Percentiles rank a stretch among this genome's conserved stretches.
Conservation (phyloP, 208 protist species). For the Trypanosoma caninum region DNA sequence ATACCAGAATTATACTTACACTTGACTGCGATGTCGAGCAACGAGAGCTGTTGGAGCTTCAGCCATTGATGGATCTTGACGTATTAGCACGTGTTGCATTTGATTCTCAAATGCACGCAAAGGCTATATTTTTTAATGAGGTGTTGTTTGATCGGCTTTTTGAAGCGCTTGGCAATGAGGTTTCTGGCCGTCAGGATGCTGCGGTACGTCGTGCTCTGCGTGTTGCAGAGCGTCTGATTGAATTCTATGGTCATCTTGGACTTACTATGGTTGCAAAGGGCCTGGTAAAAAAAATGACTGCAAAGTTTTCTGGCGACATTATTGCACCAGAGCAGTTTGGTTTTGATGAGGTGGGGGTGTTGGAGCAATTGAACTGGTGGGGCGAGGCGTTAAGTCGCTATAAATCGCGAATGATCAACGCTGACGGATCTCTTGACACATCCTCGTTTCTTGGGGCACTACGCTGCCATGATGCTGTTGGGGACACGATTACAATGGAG, state of each 20-base stretch:
- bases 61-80: constrained; percentile 69
- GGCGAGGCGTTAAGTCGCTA: constrained; percentile 76
- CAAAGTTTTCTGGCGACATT: constrained; percentile 73
- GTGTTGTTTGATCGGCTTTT: constrained; percentile 69
- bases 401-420: constrained; percentile 48
- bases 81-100: constrained; percentile 70
- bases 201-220: constrained; percentile 42
- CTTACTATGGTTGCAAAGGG: constrained; percentile 83
- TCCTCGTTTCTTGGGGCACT: constrained; percentile 68
- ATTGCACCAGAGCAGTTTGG: constrained; percentile 74
- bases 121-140: constrained; percentile 90
- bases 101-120: constrained; percentile 78
- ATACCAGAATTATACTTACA: constrained; percentile 60
- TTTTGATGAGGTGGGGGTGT: constrained; percentile 70
- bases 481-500: constrained; percentile 56
- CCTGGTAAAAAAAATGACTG: constrained; percentile 68
- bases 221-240: constrained; percentile 77
- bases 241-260: constrained; percentile 84
- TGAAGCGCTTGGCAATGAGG: constrained; percentile 35
- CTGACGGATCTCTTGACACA: constrained; percentile 36
- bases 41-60: constrained; percentile 31
- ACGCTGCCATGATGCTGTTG: constrained; percentile 77
- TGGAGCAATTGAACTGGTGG: constrained; percentile 91
- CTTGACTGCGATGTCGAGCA: constrained; percentile 60
- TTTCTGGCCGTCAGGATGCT: constrained; percentile 36